Evolutionary conservation across 2,329 filamentous ascomycete genomes (phyloP), one percentile per base, ranked within the genome.

Genomic region (Arthrinium phaeospermum): DNA sequence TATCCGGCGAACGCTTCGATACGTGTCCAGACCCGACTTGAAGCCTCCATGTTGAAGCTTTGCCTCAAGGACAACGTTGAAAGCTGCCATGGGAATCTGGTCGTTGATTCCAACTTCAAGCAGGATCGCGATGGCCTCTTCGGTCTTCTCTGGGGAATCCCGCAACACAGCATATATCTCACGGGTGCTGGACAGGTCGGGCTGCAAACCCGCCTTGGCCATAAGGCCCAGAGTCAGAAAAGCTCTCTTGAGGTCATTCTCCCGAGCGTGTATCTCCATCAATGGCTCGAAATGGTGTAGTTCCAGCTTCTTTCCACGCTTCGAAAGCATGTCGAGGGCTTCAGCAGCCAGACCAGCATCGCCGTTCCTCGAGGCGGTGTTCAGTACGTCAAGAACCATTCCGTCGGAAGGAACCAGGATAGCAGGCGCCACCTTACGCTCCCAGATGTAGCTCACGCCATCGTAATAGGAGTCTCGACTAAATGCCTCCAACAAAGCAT

Each of bases 251-350:
- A 96, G 78, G 75, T 96, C 90, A 1, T 86, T 85, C 4, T 80
- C 78, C 4, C 85, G 83, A 14, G 90, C 85, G 78, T 97, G 94
- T 4, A 92, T 88, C 72, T 94, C 91, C 8, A 95, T 85, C 41
- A 98, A 86, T 41, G 92, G 88, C 80, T 97, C 94, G 81, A 96
- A 97, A 79, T 98, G 94, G 74, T 92, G 87, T 7, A 88, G 82
- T 12, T 87, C 85, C 49, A 95, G 85, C 53, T 87, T 85, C 1
- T 88, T 87, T 19, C 86, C 86, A 34, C 90, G 87, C 12, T 87
- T 84, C 5, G 88, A 86, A 24, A 96, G 86, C 70, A 91, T 83
- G 34, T 91, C 87, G 74, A 97, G 90, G 44, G 93, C 92, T 44
- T 92, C 89, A 7, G 91, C 91, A 1, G 93, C 93, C 13, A 98